phyloP scores from a whole-genome alignment of 305 asterid genomes.

The Vinca major region DNA sequence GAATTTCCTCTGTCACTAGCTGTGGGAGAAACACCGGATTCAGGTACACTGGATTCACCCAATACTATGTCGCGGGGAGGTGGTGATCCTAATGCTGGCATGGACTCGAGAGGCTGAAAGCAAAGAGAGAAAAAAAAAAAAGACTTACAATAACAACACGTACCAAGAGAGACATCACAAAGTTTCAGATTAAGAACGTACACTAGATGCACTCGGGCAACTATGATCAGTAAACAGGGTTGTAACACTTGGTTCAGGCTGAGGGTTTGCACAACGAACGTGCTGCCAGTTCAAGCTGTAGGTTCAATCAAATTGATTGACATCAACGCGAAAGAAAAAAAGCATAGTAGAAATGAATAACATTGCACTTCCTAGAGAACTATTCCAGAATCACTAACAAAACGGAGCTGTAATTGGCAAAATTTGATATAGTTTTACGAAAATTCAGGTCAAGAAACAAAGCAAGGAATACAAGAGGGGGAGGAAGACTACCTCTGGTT shows the following conservation, averaged over 20 bases:
- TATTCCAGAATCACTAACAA: no score
- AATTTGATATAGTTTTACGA: neutral
- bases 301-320: slow-evolving; percentile 10
- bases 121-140: slow-evolving; percentile 7
- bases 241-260: slow-evolving; percentile 44
- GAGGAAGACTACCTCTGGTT: slow-evolving; percentile 56
- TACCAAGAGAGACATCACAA: neutral
- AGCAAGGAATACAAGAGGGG: neutral
- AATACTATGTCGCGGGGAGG: slow-evolving; percentile 18
- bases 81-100: slow-evolving; percentile 16
- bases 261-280: slow-evolving; percentile 52
- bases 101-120: slow-evolving; percentile 27
- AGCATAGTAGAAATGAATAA: neutral
- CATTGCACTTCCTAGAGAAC: neutral
- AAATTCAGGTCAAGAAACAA: no score
- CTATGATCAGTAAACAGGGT: slow-evolving; percentile 62
- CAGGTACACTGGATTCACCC: slow-evolving; percentile 20
- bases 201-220: slow-evolving; percentile 34
- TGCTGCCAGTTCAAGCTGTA: slow-evolving; percentile 93
- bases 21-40: slow-evolving; percentile 24
- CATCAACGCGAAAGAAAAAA: neutral
- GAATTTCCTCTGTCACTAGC: slow-evolving; percentile 15
- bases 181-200: slow-evolving; percentile 7
- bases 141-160: neutral
- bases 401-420: neutral